Evolutionary conservation across 768 basidiomycete species (phyloP).

Genomic region (Sporobolomyces roseus): DNA sequence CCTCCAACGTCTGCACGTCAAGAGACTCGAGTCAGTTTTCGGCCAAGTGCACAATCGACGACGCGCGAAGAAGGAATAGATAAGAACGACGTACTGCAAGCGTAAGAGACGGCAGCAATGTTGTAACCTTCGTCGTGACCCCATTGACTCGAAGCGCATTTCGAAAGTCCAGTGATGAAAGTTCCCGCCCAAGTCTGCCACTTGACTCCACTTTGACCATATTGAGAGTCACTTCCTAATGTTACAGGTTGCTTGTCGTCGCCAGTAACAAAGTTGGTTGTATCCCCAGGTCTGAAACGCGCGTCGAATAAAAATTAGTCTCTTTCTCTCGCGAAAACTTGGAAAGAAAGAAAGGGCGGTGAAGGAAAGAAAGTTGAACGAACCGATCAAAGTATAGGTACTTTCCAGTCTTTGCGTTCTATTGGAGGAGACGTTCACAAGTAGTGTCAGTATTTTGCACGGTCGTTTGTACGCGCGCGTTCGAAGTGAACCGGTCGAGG

Average conservation of each 20-base stretch:
- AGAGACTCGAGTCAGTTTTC: no score
- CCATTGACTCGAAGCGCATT: conserved; percentile 32
- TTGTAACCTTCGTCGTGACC: conserved; percentile 16
- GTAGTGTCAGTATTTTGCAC: no score
- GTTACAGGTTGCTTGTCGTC: conserved; percentile 17
- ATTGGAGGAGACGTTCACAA: background rate
- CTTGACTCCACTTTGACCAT: conserved; percentile 28
- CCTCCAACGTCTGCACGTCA: conserved; percentile 15
- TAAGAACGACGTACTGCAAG: conserved; percentile 22
- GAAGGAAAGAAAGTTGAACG: background rate
- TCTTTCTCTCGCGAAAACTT: background rate
- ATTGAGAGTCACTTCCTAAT: conserved; percentile 14
- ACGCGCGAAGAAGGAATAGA: no score
- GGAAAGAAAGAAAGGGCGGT: background rate
- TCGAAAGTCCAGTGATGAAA: conserved; percentile 7
- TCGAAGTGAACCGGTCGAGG: background rate
- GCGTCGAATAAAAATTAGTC: no score
- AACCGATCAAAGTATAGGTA: conserved; percentile 35
- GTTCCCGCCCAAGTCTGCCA: conserved; percentile 16
- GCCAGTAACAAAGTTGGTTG: conserved; percentile 30
- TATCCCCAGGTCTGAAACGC: conserved; percentile 9
- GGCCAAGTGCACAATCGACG: no score
- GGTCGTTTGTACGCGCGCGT: background rate
- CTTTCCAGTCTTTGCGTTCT: conserved; percentile 31
- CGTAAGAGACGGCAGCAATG: conserved; percentile 32